Percentiles rank a stretch among this genome's conserved stretches.
Evolutionary conservation across 2,329 filamentous ascomycete genomes (phyloP).

Genomic region (Dothideomycetes sp.): DNA sequence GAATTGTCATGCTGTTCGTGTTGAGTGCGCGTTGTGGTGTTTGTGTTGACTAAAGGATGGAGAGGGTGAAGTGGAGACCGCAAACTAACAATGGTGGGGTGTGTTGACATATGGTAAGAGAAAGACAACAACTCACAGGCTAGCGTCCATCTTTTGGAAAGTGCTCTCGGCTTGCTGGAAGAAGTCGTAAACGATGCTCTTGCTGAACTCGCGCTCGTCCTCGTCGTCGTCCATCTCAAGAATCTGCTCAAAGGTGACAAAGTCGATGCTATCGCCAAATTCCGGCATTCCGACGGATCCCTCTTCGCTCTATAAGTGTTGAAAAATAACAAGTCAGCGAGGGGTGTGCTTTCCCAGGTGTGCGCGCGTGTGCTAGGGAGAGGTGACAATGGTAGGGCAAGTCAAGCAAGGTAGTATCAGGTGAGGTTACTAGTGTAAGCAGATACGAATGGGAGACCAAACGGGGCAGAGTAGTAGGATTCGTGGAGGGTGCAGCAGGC

Average conservation of each 20-base stretch:
- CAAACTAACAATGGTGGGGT: no score
- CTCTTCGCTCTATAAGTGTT: slow-evolving; percentile 36
- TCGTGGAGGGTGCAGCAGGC: no score
- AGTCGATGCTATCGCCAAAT: slow-evolving; percentile 68
- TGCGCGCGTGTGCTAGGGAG: no score
- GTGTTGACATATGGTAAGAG: no score
- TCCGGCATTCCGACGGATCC: slow-evolving; percentile 43
- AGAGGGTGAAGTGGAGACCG: no score
- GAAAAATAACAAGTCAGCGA: neutral
- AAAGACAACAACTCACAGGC: slow-evolving; percentile 53
- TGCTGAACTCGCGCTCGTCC: slow-evolving; percentile 76
- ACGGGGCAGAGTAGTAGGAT: no score
- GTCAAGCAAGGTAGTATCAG: no score
- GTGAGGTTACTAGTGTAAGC: no score
- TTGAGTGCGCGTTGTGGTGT: no score
- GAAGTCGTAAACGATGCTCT: slow-evolving; percentile 80
- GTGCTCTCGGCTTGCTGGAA: slow-evolving; percentile 84
- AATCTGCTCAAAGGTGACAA: slow-evolving; percentile 79
- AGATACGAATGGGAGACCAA: no score
- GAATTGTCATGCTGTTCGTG: neutral
- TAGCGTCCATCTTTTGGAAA: slow-evolving; percentile 71
- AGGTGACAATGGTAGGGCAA: neutral
- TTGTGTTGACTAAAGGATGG: neutral
- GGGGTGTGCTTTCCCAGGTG: no score
- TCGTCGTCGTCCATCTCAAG: slow-evolving; percentile 96